Conservation (phyloP, 1,139 yeast species). For the Chernovozyma sophiae-reginae region DNA sequence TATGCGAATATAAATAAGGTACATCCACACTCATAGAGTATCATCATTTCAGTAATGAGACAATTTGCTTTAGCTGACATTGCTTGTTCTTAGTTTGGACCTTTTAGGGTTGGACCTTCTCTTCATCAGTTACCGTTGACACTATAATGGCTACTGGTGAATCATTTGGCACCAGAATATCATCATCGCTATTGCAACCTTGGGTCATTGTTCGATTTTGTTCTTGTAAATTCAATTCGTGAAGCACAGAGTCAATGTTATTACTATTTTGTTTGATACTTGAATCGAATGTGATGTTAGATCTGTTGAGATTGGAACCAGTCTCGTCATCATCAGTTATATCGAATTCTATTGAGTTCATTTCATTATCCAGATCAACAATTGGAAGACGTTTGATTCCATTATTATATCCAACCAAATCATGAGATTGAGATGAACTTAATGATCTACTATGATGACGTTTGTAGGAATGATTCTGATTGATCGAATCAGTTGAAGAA, state of each 20-base stretch:
- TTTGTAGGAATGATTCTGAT: slow-evolving; percentile 1
- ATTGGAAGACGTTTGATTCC: slow-evolving; percentile 17
- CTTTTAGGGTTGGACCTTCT: too few relatives aligned
- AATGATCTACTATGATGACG: slow-evolving; percentile 60
- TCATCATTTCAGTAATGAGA: too few relatives aligned
- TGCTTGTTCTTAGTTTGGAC: too few relatives aligned
- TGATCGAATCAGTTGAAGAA: not conserved
- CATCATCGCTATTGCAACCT: not conserved
- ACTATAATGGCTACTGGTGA: slow-evolving; percentile 1
- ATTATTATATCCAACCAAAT: slow-evolving; percentile 36
- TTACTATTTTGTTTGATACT: not conserved
- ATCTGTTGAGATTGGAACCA: slow-evolving; percentile 3
- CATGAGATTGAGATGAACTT: slow-evolving; percentile 49
- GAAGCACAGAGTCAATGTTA: slow-evolving; percentile 3
- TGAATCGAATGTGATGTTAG: slow-evolving; percentile 6
- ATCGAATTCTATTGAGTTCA: slow-evolving; percentile 15
- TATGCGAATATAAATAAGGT: too few relatives aligned
- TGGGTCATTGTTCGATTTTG: too few relatives aligned
- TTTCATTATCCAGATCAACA: slow-evolving; percentile 27
- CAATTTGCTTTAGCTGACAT: too few relatives aligned
- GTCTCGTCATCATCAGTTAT: slow-evolving; percentile 26
- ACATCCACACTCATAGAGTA: too few relatives aligned
- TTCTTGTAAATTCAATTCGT: slow-evolving; percentile 1
- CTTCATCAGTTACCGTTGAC: not conserved
- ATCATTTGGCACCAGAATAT: not conserved